Evolutionary conservation across 352 stramenopile species (phyloP), one percentile per base, ranked within the genome.

Genomic region (Phytophthora pseudosyringae): DNA sequence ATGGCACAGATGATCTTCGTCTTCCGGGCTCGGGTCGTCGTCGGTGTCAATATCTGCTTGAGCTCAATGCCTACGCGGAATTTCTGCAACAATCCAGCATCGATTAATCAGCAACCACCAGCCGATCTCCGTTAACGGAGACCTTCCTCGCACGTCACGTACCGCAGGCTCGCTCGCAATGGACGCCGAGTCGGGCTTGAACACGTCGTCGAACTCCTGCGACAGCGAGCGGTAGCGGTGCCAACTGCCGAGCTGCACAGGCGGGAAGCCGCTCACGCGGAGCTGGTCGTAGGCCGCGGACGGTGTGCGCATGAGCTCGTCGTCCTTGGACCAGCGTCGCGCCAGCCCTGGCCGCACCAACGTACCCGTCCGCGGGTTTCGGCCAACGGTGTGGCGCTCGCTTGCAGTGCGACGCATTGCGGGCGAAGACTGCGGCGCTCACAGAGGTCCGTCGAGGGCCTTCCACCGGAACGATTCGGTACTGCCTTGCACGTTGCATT

Each of bases 1-100:
- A 99, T 88, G 5, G 98, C 99, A 66, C 98, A 99, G 9, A 99
- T 94, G 75, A 99, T 99, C 84, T 99, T 99, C 46, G 96, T 99
- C 66, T 97, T 97, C 36, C 96, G 91, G 11, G 64, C 71, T n/a
- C 69, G 74, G 5, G 53, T 48, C 5, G 52, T 73, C 18, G 82
- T 89, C 5, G 77, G 81, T 33, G 71, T 72, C 11, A 96, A 49
- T 31, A 96, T 90, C 67, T 94, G 88, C 51, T 87, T 73, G 21
- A 89, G 55, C 18, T 78, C 66, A 53, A 94, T 88, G 7, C 83
- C 86, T 6, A 92, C 76, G 38, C 90, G 75, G 54, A 91, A 91
- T 57, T 78, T 76, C 85, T 93, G 49, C 28, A 54, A 7, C 31
- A 56, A 48, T 48, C 28, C 11, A 31, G 1, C 33, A 50, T 3